Percentiles rank a stretch among this genome's conserved stretches.
Evolutionary conservation across 2,329 filamentous ascomycete genomes (phyloP).

Genomic region (Trichoderma pleuroti): DNA sequence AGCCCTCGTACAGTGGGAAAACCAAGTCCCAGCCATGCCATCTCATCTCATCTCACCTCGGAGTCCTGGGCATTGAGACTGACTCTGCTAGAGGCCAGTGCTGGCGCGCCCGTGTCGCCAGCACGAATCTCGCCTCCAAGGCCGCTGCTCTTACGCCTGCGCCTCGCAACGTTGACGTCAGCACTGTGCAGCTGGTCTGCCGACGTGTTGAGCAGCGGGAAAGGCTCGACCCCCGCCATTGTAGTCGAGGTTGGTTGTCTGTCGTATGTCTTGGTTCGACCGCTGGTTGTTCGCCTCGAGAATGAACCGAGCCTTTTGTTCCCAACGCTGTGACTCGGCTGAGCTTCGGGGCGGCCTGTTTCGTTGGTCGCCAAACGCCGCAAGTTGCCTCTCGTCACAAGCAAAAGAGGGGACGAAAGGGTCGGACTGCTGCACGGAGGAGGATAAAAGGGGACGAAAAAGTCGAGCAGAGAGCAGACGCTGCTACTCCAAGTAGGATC

Average conservation of each 20-base stretch:
- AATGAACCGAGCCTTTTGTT: too few species aligned
- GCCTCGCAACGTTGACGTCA: slow-evolving; percentile 39
- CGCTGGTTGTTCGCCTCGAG: neutral
- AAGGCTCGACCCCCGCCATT: slow-evolving; percentile 52
- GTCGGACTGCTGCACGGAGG: neutral
- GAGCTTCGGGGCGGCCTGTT: neutral
- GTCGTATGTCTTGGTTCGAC: neutral
- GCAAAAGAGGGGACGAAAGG: neutral
- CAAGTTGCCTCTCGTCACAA: neutral
- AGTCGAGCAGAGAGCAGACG: neutral
- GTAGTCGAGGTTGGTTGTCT: neutral
- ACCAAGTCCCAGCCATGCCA: too few species aligned
- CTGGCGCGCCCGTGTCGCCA: slow-evolving; percentile 54
- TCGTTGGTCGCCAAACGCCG: neutral
- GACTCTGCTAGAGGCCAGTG: slow-evolving; percentile 50
- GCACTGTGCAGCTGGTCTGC: slow-evolving; percentile 47
- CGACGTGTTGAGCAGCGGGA: slow-evolving; percentile 51
- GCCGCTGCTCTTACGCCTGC: slow-evolving; percentile 55
- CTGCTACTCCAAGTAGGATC: slow-evolving; percentile 8
- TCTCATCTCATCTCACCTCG: slow-evolving; percentile 10
- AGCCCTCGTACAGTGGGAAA: neutral
- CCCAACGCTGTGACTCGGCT: neutral
- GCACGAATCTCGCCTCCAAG: slow-evolving; percentile 51
- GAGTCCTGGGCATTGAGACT: slow-evolving; percentile 36
- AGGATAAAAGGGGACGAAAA: neutral